phyloP scores from a whole-genome alignment of 768 basidiomycete species.

The Hypholoma sublateritium region DNA sequence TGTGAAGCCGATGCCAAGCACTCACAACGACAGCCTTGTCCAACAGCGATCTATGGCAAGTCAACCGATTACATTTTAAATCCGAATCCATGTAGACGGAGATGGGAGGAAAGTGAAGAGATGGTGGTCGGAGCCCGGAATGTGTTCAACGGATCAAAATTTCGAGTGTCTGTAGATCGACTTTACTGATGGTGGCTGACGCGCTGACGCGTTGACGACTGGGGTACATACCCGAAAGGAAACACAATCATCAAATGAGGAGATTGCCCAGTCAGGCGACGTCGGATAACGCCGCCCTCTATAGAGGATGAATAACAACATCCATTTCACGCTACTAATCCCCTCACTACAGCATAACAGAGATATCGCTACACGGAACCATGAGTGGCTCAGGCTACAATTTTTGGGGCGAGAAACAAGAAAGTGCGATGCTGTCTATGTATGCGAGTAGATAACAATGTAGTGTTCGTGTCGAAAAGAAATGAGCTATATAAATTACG shows the following conservation, averaged over 20 bases:
- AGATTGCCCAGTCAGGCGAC: not conserved
- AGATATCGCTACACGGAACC: no score
- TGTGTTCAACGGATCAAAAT: no score
- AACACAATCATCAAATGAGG: constrained; percentile 8
- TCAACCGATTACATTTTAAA: constrained; percentile 77
- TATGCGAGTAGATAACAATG: constrained; percentile 12
- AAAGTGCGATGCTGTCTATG: constrained; percentile 17
- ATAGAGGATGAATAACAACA: no score
- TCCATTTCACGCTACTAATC: no score
- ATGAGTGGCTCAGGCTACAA: not conserved
- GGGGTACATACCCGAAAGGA: constrained; percentile 6
- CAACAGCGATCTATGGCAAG: constrained; percentile 61
- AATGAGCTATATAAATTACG: constrained; percentile 5
- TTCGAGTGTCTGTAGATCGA: no score
- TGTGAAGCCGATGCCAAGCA: constrained; percentile 5
- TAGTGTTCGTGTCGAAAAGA: not conserved
- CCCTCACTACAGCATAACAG: no score
- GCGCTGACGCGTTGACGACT: no score
- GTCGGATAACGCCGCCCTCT: not conserved
- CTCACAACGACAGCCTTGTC: constrained; percentile 88
- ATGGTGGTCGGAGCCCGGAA: no score
- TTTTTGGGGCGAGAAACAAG: not conserved
- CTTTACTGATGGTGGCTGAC: no score
- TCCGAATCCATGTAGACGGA: constrained; percentile 63
- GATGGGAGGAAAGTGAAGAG: not conserved